These are phyloP conservation scores for Boletus sensibilis DNA, from an alignment of 768 basidiomycete genomes.

Conservation along the genomic window DNA sequence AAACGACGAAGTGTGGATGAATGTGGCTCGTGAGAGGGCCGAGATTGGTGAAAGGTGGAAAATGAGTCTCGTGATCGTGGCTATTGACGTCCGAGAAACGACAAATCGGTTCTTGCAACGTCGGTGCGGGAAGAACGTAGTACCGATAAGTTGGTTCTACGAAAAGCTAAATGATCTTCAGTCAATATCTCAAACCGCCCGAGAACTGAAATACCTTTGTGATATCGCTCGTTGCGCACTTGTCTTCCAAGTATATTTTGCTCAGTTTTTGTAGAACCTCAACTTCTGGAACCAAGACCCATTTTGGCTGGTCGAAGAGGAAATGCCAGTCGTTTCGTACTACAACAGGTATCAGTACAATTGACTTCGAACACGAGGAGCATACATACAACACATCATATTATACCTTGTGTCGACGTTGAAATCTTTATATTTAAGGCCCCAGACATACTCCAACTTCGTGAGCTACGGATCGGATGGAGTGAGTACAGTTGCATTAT, in stretches of 20 bases:
- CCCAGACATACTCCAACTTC: conserved; percentile 3
- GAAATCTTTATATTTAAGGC: background rate
- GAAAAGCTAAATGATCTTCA: background rate
- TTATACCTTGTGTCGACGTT: background rate
- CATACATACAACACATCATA: background rate
- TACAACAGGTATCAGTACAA: background rate
- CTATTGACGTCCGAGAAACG: background rate
- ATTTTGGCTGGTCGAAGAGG: background rate
- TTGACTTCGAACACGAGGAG: background rate
- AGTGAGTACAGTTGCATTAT: background rate
- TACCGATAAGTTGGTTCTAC: background rate
- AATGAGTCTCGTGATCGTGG: background rate
- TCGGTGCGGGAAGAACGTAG: background rate
- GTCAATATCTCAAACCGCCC: background rate
- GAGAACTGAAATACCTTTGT: background rate
- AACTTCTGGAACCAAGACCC: background rate
- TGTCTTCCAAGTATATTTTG: background rate
- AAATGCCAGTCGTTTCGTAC: background rate
- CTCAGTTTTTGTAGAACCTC: background rate
- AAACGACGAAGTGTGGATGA: too few species aligned
- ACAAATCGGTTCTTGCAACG: background rate
- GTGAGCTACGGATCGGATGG: background rate
- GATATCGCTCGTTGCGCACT: background rate
- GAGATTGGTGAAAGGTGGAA: too few species aligned
- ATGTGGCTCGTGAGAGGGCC: too few species aligned